A percentile compares a stretch with the other conserved stretches of the same genome.
phyloP scores from a whole-genome alignment of 805 yeast genomes.

The Komagataella populi region DNA sequence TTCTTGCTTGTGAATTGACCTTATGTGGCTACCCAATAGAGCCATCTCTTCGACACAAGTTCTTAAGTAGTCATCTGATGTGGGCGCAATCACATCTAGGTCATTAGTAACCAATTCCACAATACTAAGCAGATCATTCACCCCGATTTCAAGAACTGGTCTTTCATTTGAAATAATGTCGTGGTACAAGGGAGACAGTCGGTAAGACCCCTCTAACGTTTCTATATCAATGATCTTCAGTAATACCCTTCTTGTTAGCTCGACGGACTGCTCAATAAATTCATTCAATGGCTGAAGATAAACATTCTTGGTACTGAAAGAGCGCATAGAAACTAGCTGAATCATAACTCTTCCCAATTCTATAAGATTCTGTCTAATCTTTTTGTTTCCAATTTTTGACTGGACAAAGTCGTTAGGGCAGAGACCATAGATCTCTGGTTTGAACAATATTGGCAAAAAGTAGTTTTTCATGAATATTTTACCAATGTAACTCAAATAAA shows the following conservation, averaged over 20 bases:
- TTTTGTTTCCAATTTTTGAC: slow-evolving; percentile 13
- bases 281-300: slow-evolving; percentile 74
- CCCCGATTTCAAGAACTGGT: slow-evolving; percentile 29
- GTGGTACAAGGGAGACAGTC: slow-evolving; percentile 44
- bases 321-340: slow-evolving; percentile 55
- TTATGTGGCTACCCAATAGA: neutral
- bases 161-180: slow-evolving; percentile 41
- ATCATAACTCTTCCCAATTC: slow-evolving; percentile 44
- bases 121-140: slow-evolving; percentile 29
- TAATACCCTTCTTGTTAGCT: slow-evolving; percentile 30
- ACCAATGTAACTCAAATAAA: slow-evolving; percentile 55
- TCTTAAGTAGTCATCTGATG: slow-evolving; percentile 30
- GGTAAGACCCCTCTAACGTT: slow-evolving; percentile 45
- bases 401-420: slow-evolving; percentile 10
- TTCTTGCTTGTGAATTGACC: neutral
- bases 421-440: slow-evolving; percentile 48
- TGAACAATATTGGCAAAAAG: slow-evolving; percentile 28
- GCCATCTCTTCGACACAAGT: slow-evolving; percentile 3
- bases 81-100: slow-evolving; percentile 28
- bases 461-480: slow-evolving; percentile 45
- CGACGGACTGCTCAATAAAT: slow-evolving; percentile 39
- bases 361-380: slow-evolving; percentile 31
- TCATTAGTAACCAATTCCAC: slow-evolving; percentile 27
- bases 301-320: slow-evolving; percentile 47
- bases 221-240: slow-evolving; percentile 35